Percentiles rank a stretch among this genome's conserved stretches.
Evolutionary conservation across 208 protist species (phyloP).

Genomic region (Leishmania tarentolae): DNA sequence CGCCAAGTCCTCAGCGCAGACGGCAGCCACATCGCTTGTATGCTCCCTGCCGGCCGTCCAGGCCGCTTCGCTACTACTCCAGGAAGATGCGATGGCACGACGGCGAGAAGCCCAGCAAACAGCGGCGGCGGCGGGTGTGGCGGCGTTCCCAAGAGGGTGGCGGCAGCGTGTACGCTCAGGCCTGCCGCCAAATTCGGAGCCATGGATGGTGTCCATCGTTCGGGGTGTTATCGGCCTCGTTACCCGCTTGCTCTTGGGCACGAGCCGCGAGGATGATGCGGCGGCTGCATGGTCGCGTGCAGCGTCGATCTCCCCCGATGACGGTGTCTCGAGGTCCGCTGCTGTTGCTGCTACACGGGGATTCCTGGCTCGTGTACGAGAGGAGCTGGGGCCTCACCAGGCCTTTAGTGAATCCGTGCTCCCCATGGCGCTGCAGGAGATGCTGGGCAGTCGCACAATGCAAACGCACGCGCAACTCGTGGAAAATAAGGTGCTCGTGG

Average conservation of each 20-base stretch:
- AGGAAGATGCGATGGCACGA: conserved; percentile 8
- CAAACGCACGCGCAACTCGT: conserved; percentile 18
- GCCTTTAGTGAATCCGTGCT: conserved; percentile 16
- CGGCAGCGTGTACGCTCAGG: background rate
- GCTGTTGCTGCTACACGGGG: conserved; percentile 16
- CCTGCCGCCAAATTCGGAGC: background rate
- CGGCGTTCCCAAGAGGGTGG: background rate
- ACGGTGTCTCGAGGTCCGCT: conserved; percentile 9
- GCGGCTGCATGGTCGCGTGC: background rate
- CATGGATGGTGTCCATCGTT: conserved; percentile 5
- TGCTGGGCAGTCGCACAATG: conserved; percentile 31
- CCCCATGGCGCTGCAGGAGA: conserved; percentile 25
- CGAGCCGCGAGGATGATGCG: background rate
- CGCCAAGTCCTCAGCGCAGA: background rate
- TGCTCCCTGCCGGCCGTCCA: conserved; percentile 19
- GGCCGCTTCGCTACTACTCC: conserved; percentile 5
- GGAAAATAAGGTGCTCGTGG: conserved; percentile 1
- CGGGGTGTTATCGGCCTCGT: background rate
- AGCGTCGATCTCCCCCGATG: conserved; percentile 1
- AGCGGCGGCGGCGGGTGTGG: background rate
- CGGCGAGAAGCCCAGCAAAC: conserved; percentile 3
- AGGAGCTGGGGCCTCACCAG: conserved; percentile 45
- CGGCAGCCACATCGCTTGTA: background rate
- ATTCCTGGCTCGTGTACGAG: conserved; percentile 21
- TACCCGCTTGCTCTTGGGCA: conserved; percentile 2